A percentile compares a stretch with the other conserved stretches of the same genome.
These are phyloP conservation scores for Trichophyton mentagrophytes DNA, from an alignment of 2,329 filamentous ascomycete genomes.

Conservation along the genomic window DNA sequence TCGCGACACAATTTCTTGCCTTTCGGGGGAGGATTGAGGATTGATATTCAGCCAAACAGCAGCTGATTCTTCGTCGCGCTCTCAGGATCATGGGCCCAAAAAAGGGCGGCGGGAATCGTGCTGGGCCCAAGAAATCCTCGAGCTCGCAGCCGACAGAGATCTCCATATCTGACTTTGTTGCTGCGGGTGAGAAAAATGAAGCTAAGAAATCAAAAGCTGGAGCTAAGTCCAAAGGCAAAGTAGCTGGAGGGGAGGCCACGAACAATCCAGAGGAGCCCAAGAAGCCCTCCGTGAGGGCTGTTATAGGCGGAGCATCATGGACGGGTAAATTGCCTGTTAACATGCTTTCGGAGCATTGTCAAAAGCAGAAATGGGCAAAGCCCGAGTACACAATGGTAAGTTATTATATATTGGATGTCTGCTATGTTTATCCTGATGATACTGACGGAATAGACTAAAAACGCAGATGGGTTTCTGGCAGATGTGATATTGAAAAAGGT, in stretches of 20 bases:
- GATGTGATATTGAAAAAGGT: slow-evolving; percentile 62
- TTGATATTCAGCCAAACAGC: background rate
- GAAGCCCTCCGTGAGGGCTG: slow-evolving; percentile 52
- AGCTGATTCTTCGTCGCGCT: background rate
- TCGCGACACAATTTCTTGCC: background rate
- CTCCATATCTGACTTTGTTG: slow-evolving; percentile 14
- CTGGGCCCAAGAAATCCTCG: slow-evolving; percentile 29
- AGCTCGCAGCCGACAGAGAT: slow-evolving; percentile 23
- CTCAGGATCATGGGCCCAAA: slow-evolving; percentile 28
- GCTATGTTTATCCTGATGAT: slow-evolving; percentile 9
- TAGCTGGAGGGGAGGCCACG: slow-evolving; percentile 17
- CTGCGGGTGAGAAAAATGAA: slow-evolving; percentile 10
- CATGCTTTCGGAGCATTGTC: slow-evolving; percentile 83
- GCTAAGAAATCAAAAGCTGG: slow-evolving; percentile 22
- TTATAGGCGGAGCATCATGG: slow-evolving; percentile 93
- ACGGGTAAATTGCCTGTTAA: slow-evolving; percentile 94
- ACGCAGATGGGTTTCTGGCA: slow-evolving; percentile 60
- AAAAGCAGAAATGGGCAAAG: slow-evolving; percentile 90
- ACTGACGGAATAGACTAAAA: slow-evolving; percentile 42
- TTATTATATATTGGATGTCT: background rate
- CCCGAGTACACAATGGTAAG: slow-evolving; percentile 76
- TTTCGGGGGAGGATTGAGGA: background rate
- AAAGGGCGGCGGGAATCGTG: slow-evolving; percentile 29
- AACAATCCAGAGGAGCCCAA: slow-evolving; percentile 35
- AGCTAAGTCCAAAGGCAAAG: slow-evolving; percentile 18